Evolutionary conservation across 78 protist genomes (phyloP), one percentile per base, ranked within the genome.

Genomic region (Protostelium mycophagum): DNA sequence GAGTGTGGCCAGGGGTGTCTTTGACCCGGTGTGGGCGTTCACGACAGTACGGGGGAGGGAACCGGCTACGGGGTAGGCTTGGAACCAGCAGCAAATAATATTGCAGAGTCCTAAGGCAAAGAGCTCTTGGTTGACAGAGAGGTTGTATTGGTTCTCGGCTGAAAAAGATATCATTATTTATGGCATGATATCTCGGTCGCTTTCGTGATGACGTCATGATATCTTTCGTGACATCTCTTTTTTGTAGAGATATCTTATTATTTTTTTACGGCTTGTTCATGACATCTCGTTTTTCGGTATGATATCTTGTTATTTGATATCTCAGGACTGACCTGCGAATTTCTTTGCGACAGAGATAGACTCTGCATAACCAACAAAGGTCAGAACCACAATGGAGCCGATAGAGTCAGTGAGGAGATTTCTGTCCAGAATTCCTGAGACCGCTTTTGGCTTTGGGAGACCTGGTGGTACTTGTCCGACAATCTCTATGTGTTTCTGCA

Each of bases 21-120:
- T 39, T 37, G 91, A 84, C 83, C 87, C 85, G 0, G 91, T 28
- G 87, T 92, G 94, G 83, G 83, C 89, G 34, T 88, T 89, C 29
- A 92, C 94, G 16, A 90, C 91, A 28, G 94, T 89, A 34, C 94
- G 86, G 28, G 94, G 90, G 38, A 92, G 90, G 0, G 91, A 89
- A 63, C 94, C 94, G 29, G 94, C 90, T 36, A 86, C 83, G 25
- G 94, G 91, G 35, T 86, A 88, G 10, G 91, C 94, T 85, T 86
- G 87, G 28, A 92, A 89, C 28, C 87, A 39, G 16, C 90, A 38
- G 39, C 87, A 90, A 28, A 92, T 73, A 0, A 92, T 63, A 37
- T 92, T 92, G 73, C 91, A 89, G 91, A 92, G 89, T 38, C 94
- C 94, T 34, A 92, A 63, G 10, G 94, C 91, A 37, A 92, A 39